Evolutionary conservation across 139 green algal genomes (phyloP), one percentile per base, ranked within the genome.

Genomic region (Chlamydomonas asymmetrica): DNA sequence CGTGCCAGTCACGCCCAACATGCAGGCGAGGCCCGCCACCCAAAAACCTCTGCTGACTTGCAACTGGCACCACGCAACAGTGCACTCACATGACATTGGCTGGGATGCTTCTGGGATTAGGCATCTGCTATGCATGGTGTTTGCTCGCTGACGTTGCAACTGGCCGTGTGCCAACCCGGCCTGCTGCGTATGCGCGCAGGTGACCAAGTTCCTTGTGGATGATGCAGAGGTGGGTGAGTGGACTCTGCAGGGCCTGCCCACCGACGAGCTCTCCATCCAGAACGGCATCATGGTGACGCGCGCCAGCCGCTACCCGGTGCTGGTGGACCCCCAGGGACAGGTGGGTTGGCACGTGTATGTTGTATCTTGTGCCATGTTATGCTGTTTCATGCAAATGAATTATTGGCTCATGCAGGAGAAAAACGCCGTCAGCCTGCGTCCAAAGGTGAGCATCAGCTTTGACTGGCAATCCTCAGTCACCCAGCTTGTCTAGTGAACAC

Each of bases 231-330:
- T 96, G 2, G 91, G 90, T 52, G 89, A 97, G 86, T 98, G 95
- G 95, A 92, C 85, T 35, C 85, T 95, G 41, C 71, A 97, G 85
- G 95, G 95, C 41, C 91, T 98, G 74, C 95, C 95, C 59, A 95
- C 89, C 2, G 95, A 98, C 74, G 93, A 97, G 68, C 88, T 98
- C 60, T 94, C 88, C 35, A 81, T 98, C 41, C 95, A 98, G 80
- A 98, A 98, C 72, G 95, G 94, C 71, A 94, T 97, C 81, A 91
- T 98, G 85, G 93, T 98, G 32, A 97, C 94, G 16, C 85, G 91
- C 31, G 92, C 93, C 25, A 85, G 73, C 34, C 88, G 93, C 48
- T 97, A 89, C 74, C 95, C 95, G 7, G 80, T 98, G 66, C 80
- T 98, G 66, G 85, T 98, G 1, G 95, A 98, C 81, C 95, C 95